Evolutionary conservation across 2,329 filamentous ascomycete species (phyloP).

Genomic region (Xylariaceae sp.): DNA sequence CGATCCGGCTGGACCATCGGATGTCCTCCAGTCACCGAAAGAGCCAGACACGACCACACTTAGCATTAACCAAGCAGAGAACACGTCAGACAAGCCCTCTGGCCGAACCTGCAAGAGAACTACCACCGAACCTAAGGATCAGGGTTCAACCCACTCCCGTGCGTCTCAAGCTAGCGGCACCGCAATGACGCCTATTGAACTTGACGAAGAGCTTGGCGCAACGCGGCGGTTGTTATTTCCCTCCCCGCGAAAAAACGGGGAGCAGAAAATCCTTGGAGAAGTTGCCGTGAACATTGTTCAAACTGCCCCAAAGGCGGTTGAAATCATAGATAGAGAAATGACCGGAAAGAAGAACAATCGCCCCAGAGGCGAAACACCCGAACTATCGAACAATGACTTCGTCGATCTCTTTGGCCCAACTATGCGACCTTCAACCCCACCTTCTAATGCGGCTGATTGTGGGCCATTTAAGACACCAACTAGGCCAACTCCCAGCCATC

Average conservation of each 20-base stretch:
- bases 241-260: slow-evolving; percentile 64
- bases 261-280: slow-evolving; percentile 59
- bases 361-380: slow-evolving; percentile 36
- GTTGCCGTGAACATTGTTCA: slow-evolving; percentile 51
- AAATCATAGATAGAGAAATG: slow-evolving; percentile 33
- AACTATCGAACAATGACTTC: slow-evolving; percentile 34
- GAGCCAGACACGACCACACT: slow-evolving; percentile 16
- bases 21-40: slow-evolving; percentile 35
- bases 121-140: slow-evolving; percentile 21
- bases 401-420: slow-evolving; percentile 63
- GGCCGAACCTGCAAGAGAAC: slow-evolving; percentile 18
- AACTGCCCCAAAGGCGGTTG: slow-evolving; percentile 37
- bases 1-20: slow-evolving; percentile 48
- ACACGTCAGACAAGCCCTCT: slow-evolving; percentile 31
- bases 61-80: slow-evolving; percentile 31
- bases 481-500: slow-evolving; percentile 57
- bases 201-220: slow-evolving; percentile 49
- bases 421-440: slow-evolving; percentile 50
- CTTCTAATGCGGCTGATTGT: slow-evolving; percentile 46
- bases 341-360: slow-evolving; percentile 43
- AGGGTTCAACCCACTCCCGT: slow-evolving; percentile 49
- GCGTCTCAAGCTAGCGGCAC: slow-evolving; percentile 54
- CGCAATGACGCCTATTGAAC: slow-evolving; percentile 52
- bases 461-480: slow-evolving; percentile 59
- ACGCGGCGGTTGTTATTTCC: slow-evolving; percentile 73